Percentiles rank a stretch among this genome's conserved stretches.
These are phyloP conservation scores for Metschnikowia amazonensis DNA, from an alignment of 805 yeast species.

Conservation along the genomic window DNA sequence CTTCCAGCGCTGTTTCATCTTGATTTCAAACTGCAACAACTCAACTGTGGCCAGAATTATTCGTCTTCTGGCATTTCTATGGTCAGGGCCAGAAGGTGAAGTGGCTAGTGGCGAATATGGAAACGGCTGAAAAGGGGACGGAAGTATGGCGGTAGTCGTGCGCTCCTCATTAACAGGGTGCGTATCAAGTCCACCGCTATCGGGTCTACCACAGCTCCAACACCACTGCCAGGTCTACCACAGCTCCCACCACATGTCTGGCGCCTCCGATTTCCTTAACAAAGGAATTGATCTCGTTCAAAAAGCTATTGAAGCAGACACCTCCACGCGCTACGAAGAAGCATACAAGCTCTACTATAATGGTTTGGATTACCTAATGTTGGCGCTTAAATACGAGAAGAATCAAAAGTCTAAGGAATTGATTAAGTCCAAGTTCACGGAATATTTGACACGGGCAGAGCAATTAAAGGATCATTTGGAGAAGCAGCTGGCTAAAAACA, in stretches of 20 bases:
- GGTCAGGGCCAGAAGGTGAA: not conserved
- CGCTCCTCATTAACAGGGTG: conserved; percentile 2
- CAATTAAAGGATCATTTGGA: conserved; percentile 87
- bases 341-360: conserved; percentile 90
- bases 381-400: conserved; percentile 90
- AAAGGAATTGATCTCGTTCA: conserved; percentile 95
- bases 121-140: no score
- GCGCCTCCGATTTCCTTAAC: conserved; percentile 65
- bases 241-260: conserved; percentile 19
- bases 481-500: conserved; percentile 46
- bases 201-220: no score
- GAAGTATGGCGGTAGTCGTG: not conserved
- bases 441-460: conserved; percentile 89
- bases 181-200: not conserved
- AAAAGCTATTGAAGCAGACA: conserved; percentile 92
- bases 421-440: conserved; percentile 83
- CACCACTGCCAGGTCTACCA: no score
- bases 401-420: conserved; percentile 85
- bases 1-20: not conserved
- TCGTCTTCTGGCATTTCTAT: not conserved
- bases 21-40: no score
- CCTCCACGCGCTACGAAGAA: conserved; percentile 84
- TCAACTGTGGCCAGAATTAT: not conserved
- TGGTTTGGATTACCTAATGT: conserved; percentile 91
- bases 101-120: not conserved